phyloP scores from a whole-genome alignment of 176 grass and related monocot genomes.

The Oryza glumipatula region DNA sequence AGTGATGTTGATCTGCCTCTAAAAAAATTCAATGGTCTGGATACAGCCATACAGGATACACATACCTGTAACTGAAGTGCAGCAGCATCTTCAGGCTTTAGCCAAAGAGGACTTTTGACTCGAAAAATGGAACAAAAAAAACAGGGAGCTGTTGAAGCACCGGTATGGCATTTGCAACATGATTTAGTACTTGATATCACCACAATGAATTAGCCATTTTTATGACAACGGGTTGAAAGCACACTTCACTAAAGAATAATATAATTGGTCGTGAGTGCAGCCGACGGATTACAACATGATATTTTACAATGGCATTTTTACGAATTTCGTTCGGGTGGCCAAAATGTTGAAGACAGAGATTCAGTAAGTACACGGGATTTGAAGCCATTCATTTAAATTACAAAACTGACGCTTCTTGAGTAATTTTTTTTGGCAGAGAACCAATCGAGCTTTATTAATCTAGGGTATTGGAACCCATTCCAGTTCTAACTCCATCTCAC shows the following conservation, averaged over 20 bases:
- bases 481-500: slow-evolving; percentile 82
- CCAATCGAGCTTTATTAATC: slow-evolving; percentile 45
- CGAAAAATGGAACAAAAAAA: background rate
- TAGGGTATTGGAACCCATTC: slow-evolving; percentile 77
- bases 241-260: background rate
- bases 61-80: background rate
- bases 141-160: background rate
- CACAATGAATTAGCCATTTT: slow-evolving; percentile 7
- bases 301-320: slow-evolving; percentile 55
- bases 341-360: slow-evolving; percentile 2
- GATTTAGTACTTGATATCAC: background rate
- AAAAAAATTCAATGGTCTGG: too few species aligned
- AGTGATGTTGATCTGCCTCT: too few species aligned
- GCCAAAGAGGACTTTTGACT: background rate
- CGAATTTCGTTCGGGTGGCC: slow-evolving; percentile 23
- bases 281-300: slow-evolving; percentile 41
- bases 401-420: slow-evolving; percentile 24
- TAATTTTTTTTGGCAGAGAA: slow-evolving; percentile 20
- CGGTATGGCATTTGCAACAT: background rate
- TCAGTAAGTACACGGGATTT: background rate
- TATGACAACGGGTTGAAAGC: slow-evolving; percentile 15
- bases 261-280: slow-evolving; percentile 6
- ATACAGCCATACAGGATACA: background rate
- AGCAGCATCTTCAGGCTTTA: slow-evolving; percentile 8
- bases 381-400: slow-evolving; percentile 32